These are phyloP conservation scores for Terfezia boudieri DNA, from an alignment of 495 filamentous ascomycete species.

Conservation along the genomic window DNA sequence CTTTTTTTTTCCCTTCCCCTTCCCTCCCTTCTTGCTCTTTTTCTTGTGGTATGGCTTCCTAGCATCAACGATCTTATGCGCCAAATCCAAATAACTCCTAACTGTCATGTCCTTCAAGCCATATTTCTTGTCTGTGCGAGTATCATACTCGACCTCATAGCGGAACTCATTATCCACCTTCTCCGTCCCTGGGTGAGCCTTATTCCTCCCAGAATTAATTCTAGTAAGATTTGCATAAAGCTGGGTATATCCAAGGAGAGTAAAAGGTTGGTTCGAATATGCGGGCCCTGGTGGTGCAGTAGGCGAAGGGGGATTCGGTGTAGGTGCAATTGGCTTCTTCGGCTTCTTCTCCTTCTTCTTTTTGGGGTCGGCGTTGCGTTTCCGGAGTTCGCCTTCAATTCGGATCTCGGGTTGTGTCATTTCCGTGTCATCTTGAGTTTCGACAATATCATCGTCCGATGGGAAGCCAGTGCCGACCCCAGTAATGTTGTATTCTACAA, in stretches of 20 bases:
- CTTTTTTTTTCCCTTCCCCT: not conserved
- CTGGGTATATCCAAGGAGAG: slow-evolving; percentile 57
- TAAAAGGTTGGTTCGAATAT: slow-evolving; percentile 68
- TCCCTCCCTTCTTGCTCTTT: slow-evolving; percentile 18
- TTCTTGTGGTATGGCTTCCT: slow-evolving; percentile 23
- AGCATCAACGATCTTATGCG: slow-evolving; percentile 40
- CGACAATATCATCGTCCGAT: not conserved
- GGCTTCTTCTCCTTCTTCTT: slow-evolving; percentile 32
- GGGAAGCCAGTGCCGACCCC: slow-evolving; percentile 25
- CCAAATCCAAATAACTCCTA: slow-evolving; percentile 53
- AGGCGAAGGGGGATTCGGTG: slow-evolving; percentile 49
- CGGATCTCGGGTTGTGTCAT: not conserved
- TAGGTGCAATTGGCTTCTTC: slow-evolving; percentile 34
- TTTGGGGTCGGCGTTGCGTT: slow-evolving; percentile 5
- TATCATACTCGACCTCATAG: slow-evolving; percentile 75
- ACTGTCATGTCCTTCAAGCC: slow-evolving; percentile 68
- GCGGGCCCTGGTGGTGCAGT: slow-evolving; percentile 64
- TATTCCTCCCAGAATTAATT: slow-evolving; percentile 45
- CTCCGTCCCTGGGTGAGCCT: slow-evolving; percentile 3
- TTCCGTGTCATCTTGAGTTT: not conserved
- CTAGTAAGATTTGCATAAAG: slow-evolving; percentile 82
- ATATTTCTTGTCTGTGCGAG: slow-evolving; percentile 49
- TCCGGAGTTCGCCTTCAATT: not conserved
- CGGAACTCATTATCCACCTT: slow-evolving; percentile 28
- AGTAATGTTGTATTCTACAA: slow-evolving; percentile 84